These are phyloP conservation scores for Colletotrichum eremochloae DNA, from an alignment of 2,329 filamentous ascomycete species.

Conservation along the genomic window DNA sequence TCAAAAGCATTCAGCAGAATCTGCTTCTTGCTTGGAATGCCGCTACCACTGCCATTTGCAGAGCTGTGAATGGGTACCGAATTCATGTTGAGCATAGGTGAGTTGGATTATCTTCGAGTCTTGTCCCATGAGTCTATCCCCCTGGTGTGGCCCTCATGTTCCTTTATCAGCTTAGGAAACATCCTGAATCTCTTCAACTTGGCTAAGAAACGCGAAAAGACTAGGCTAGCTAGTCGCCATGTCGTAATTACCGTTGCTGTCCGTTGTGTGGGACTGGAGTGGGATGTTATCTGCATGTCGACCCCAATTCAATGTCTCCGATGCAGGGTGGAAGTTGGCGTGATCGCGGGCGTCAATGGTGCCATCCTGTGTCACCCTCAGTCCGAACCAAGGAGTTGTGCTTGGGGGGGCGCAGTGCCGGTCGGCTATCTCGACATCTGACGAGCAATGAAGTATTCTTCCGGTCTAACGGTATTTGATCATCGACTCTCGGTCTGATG, in stretches of 20 bases:
- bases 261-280: conserved; percentile 33
- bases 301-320: conserved; percentile 23
- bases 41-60: conserved; percentile 16
- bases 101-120: neutral
- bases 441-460: neutral
- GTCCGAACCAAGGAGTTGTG: neutral
- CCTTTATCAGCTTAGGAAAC: conserved; percentile 5
- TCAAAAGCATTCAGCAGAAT: conserved; percentile 74
- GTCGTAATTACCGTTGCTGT: conserved; percentile 39
- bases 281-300: conserved; percentile 29
- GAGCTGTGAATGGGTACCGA: conserved; percentile 26
- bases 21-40: conserved; percentile 29
- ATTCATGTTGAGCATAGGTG: conserved; percentile 13
- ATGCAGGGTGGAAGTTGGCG: conserved; percentile 37
- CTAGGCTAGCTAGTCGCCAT: neutral
- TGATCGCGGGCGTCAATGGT: conserved; percentile 36
- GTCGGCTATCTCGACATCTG: conserved; percentile 1
- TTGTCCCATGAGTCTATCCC: too few relatives aligned
- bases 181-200: conserved; percentile 7
- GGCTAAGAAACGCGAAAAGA: conserved; percentile 5
- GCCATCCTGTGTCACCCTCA: conserved; percentile 21
- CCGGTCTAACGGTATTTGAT: neutral
- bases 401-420: neutral
- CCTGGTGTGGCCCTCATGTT: neutral
- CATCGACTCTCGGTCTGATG: conserved; percentile 4